phyloP scores from a whole-genome alignment of 2,329 filamentous ascomycete genomes.

The Cadophora sp. region DNA sequence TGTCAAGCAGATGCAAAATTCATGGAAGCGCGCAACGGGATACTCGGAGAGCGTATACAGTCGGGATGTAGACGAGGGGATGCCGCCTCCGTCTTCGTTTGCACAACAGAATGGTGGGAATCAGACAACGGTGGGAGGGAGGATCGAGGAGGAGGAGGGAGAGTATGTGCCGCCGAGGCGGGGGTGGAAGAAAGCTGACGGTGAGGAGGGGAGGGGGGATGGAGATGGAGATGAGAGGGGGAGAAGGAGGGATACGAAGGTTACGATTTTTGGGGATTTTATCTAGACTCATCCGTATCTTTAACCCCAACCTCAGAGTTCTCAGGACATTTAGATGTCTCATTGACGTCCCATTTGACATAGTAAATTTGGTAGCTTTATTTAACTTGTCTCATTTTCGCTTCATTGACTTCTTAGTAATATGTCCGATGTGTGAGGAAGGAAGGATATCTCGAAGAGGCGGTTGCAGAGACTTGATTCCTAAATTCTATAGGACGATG shows the following conservation, averaged over 20 bases:
- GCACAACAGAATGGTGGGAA: background rate
- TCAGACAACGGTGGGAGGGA: background rate
- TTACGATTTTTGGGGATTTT: conserved; percentile 12
- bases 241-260: background rate
- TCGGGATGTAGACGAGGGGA: too few species aligned
- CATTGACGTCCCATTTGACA: too few species aligned
- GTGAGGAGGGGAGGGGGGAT: background rate
- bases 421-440: too few species aligned
- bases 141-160: conserved; percentile 5
- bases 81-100: too few species aligned
- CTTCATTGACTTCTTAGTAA: too few species aligned
- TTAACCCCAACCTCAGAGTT: background rate
- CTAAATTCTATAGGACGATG: too few species aligned
- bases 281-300: background rate
- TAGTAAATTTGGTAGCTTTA: too few species aligned
- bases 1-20: background rate
- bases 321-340: too few species aligned
- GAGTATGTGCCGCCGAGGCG: background rate
- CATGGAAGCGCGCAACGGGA: background rate
- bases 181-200: background rate
- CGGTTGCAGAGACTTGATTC: too few species aligned
- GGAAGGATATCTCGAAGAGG: too few species aligned
- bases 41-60: conserved; percentile 18
- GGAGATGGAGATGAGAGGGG: background rate
- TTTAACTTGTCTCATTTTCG: too few species aligned